Evolutionary conservation across 805 yeast genomes (phyloP).

Genomic region (Kuraishia capsulata): DNA sequence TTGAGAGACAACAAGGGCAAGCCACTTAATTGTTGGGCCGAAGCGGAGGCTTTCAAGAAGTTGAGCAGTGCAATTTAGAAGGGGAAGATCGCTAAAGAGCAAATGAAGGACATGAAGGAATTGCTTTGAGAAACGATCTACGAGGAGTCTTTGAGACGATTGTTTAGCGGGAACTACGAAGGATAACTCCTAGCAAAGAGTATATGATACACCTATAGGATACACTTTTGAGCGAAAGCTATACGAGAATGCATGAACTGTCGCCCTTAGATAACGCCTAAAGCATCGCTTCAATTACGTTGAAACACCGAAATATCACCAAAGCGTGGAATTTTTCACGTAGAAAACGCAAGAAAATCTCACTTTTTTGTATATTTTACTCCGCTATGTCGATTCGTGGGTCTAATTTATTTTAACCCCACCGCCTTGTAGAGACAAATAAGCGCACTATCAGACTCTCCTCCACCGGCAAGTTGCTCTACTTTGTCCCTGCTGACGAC

Average conservation of each 20-base stretch:
- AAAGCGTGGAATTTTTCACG: too few species aligned
- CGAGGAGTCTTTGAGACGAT: too few species aligned
- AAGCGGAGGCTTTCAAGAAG: constrained; percentile 60
- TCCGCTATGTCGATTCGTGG: neutral
- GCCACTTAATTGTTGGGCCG: constrained; percentile 77
- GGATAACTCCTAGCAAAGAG: too few species aligned
- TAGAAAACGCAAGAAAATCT: neutral
- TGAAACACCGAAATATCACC: too few species aligned
- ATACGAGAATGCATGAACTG: too few species aligned
- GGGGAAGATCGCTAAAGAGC: neutral
- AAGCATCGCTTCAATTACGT: too few species aligned
- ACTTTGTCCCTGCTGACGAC: constrained; percentile 73
- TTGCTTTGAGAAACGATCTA: neutral
- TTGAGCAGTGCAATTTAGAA: constrained; percentile 38
- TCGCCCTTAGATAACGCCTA: too few species aligned
- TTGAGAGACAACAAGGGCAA: constrained; percentile 52
- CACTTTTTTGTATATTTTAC: neutral
- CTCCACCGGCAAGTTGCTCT: constrained; percentile 90
- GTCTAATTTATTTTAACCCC: constrained; percentile 35
- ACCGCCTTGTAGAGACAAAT: constrained; percentile 78
- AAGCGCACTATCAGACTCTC: constrained; percentile 94
- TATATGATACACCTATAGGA: too few species aligned
- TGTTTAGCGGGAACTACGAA: too few species aligned
- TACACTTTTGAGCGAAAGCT: too few species aligned
- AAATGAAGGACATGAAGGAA: too few species aligned